Conservation (phyloP, 75 land plant species). For the Chamaecyparis obtusa region DNA sequence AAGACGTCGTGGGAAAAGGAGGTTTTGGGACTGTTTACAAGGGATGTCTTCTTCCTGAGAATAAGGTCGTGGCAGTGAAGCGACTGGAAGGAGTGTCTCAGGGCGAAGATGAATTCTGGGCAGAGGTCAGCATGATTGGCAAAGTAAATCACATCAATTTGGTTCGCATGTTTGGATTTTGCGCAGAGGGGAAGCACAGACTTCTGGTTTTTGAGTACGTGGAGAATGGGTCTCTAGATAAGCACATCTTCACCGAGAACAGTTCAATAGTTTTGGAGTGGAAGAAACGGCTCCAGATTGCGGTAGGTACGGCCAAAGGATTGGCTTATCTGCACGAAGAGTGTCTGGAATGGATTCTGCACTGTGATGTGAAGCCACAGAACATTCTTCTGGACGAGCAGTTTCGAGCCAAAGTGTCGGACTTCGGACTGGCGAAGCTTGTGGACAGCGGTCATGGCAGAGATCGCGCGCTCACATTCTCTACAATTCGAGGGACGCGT, state of each 20-base stretch:
- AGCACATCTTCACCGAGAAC: constrained; percentile 28
- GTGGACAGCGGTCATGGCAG: no score
- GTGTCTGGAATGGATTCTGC: constrained; percentile 59
- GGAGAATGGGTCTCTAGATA: constrained; percentile 54
- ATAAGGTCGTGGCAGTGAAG: constrained; percentile 49
- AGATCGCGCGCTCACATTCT: neutral
- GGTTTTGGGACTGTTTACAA: constrained; percentile 52
- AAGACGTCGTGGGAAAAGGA: constrained; percentile 45
- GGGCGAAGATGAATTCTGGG: constrained; percentile 52
- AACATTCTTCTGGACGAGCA: constrained; percentile 67
- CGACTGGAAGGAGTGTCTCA: constrained; percentile 29
- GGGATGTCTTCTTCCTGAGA: constrained; percentile 30
- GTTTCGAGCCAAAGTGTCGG: constrained; percentile 70
- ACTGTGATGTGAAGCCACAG: constrained; percentile 60
- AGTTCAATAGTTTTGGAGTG: constrained; percentile 17
- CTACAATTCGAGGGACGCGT: constrained; percentile 49
- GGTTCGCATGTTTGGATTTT: constrained; percentile 69
- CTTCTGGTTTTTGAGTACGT: constrained; percentile 61
- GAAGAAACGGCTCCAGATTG: constrained; percentile 39
- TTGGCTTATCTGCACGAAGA: constrained; percentile 57
- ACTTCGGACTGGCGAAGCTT: constrained; percentile 70
- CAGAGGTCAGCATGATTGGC: constrained; percentile 67
- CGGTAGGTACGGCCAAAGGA: constrained; percentile 48
- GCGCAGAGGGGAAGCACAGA: constrained; percentile 34
- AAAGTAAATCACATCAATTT: constrained; percentile 74